Percentiles rank a stretch among this genome's conserved stretches.
Conservation (phyloP, 2,329 filamentous ascomycete genomes). For the Epichloe uncinata region DNA sequence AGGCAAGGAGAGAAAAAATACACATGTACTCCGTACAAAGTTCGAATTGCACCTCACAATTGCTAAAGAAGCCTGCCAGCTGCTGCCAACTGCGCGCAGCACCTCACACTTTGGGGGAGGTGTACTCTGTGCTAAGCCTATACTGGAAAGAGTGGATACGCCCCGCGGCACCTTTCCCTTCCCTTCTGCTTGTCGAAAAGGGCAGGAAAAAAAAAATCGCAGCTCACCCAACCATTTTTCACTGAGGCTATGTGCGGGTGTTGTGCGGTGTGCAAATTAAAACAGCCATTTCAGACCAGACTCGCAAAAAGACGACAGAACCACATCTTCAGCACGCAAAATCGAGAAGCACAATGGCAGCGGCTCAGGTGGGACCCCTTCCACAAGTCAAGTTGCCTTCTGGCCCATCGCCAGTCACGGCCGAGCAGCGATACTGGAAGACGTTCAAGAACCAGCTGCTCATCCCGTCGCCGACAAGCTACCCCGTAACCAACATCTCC, state of each 20-base stretch:
- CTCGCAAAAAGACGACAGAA: background rate
- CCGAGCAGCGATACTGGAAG: slow-evolving; percentile 94
- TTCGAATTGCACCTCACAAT: too few relatives aligned
- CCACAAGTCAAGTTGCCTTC: slow-evolving; percentile 71
- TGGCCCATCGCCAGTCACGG: slow-evolving; percentile 69
- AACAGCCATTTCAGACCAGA: background rate
- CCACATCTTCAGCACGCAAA: background rate
- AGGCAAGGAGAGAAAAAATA: too few relatives aligned
- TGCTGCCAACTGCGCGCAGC: too few relatives aligned
- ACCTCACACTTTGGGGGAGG: background rate
- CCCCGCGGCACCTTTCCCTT: slow-evolving; percentile 1
- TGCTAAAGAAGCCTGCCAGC: too few relatives aligned
- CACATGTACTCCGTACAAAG: too few relatives aligned
- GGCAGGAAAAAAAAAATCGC: slow-evolving; percentile 17
- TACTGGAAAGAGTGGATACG: background rate
- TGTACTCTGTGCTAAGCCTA: slow-evolving; percentile 2
- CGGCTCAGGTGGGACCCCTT: slow-evolving; percentile 70
- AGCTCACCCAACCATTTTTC: slow-evolving; percentile 3
- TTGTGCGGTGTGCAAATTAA: background rate
- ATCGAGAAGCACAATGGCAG: slow-evolving; percentile 27
- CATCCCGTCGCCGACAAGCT: slow-evolving; percentile 80
- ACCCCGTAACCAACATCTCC: slow-evolving; percentile 82
- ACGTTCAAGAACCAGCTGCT: slow-evolving; percentile 85
- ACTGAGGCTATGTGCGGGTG: background rate
- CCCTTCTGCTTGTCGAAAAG: slow-evolving; percentile 6